A percentile compares a stretch with the other conserved stretches of the same genome.
These are phyloP conservation scores for Benincasa hispida DNA, from an alignment of 306 rosid genomes.

Conservation along the genomic window DNA sequence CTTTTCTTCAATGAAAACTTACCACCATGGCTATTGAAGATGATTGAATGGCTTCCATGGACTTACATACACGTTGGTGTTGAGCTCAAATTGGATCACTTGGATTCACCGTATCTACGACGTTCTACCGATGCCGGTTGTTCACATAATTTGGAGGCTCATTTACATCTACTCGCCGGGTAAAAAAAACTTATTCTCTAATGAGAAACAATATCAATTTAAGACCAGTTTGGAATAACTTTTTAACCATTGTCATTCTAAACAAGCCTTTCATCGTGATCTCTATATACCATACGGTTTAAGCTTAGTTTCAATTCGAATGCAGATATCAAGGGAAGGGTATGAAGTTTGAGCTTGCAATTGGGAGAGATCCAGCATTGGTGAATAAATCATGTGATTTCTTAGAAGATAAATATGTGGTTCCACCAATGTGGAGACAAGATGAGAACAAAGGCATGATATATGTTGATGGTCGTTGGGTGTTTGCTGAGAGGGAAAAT, in stretches of 20 bases:
- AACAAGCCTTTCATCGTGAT: too few species aligned
- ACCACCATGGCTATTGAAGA: constrained; percentile 35
- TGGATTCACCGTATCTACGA: constrained; percentile 53
- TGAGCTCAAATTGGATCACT: constrained; percentile 44
- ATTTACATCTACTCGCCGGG: constrained; percentile 73
- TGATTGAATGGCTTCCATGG: constrained; percentile 59
- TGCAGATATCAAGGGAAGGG: constrained; percentile 79
- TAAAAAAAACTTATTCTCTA: background rate
- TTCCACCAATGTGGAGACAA: constrained; percentile 76
- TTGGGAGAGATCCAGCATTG: constrained; percentile 67
- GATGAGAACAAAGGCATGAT: constrained; percentile 76
- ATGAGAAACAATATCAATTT: too few species aligned
- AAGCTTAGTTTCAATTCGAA: constrained; percentile 16
- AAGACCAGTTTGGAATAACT: too few species aligned
- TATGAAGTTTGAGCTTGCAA: constrained; percentile 41
- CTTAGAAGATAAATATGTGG: constrained; percentile 62
- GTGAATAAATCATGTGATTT: constrained; percentile 78
- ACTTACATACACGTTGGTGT: constrained; percentile 68
- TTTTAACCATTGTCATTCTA: too few species aligned
- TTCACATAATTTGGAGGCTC: constrained; percentile 71
- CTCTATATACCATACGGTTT: too few species aligned
- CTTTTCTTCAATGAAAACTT: constrained; percentile 38
- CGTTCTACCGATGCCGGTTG: constrained; percentile 28
- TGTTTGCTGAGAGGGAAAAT: constrained; percentile 53
- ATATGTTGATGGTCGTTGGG: constrained; percentile 60